Conservation (phyloP, 805 yeast species). For the Priceomyces medius region DNA sequence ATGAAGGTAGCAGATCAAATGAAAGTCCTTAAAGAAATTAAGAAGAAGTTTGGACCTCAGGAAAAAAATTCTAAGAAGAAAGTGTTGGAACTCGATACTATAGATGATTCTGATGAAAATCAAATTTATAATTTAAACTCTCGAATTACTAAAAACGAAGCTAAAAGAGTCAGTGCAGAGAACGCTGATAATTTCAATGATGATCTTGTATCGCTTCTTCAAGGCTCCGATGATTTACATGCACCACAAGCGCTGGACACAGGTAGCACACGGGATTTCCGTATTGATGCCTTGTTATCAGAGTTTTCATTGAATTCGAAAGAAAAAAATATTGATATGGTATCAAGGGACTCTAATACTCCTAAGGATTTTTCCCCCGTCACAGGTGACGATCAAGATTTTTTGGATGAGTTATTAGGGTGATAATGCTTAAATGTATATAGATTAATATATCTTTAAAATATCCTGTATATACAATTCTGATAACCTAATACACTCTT, state of each 20-base stretch:
- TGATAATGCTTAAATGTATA: too few relatives aligned
- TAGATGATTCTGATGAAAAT: constrained; percentile 19
- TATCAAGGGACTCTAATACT: too few relatives aligned
- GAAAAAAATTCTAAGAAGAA: constrained; percentile 8
- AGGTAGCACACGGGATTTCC: not conserved
- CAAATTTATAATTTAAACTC: constrained; percentile 26
- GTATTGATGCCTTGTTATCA: constrained; percentile 1
- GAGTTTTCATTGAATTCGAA: not conserved
- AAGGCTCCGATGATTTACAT: not conserved
- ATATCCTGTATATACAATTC: too few relatives aligned
- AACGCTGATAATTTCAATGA: constrained; percentile 2
- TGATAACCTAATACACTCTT: too few relatives aligned
- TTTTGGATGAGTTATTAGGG: constrained; percentile 14
- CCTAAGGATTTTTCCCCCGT: constrained; percentile 4
- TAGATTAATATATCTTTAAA: too few relatives aligned
- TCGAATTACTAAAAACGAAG: constrained; percentile 13
- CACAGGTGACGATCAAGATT: constrained; percentile 11
- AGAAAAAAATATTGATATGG: too few relatives aligned
- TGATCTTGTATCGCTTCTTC: constrained; percentile 7
- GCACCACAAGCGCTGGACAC: not conserved
- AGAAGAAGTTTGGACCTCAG: constrained; percentile 23
- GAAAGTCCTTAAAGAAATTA: constrained; percentile 28
- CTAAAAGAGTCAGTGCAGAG: not conserved
- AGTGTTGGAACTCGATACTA: constrained; percentile 38
- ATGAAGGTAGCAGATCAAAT: constrained; percentile 24